Conservation (phyloP, 345 rosid species). For the Aethionema arabicum region DNA sequence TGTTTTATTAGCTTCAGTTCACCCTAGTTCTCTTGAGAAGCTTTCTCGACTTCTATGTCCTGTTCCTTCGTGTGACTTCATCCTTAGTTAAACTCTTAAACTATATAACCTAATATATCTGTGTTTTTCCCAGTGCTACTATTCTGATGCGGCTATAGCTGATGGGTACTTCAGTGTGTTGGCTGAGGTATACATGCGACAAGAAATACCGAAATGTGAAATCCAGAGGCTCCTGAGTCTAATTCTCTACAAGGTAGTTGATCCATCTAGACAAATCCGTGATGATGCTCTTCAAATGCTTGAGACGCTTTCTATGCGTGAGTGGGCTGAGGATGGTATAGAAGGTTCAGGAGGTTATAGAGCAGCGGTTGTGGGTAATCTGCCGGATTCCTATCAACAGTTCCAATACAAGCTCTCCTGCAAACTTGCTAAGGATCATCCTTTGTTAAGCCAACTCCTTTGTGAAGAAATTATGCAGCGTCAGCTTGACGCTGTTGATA, state of each 20-base stretch:
- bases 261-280: slow-evolving; percentile 95
- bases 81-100: slow-evolving; percentile 13
- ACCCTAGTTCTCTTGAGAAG: slow-evolving; percentile 21
- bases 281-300: slow-evolving; percentile 99
- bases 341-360: slow-evolving; percentile 94
- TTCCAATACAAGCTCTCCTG: slow-evolving; percentile 95
- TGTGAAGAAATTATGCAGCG: slow-evolving; percentile 99
- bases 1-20: slow-evolving; percentile 16
- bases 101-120: slow-evolving; percentile 29
- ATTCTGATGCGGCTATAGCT: slow-evolving; percentile 91
- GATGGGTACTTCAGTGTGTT: slow-evolving; percentile 98
- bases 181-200: slow-evolving; percentile 99
- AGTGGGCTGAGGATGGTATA: slow-evolving; percentile 94
- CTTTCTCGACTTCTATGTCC: slow-evolving; percentile 21
- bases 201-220: slow-evolving; percentile 96
- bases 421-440: slow-evolving; percentile 97
- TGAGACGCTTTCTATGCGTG: slow-evolving; percentile 95
- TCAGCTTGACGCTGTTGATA: slow-evolving; percentile 98
- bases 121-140: slow-evolving; percentile 73
- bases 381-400: slow-evolving; percentile 98
- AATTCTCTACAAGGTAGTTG: slow-evolving; percentile 97
- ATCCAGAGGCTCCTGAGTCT: slow-evolving; percentile 93
- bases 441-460: slow-evolving; percentile 91
- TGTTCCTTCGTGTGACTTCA: slow-evolving; percentile 15
- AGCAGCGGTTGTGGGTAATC: slow-evolving; percentile 98